A percentile compares a stretch with the other conserved stretches of the same genome.
Conservation (phyloP, 495 filamentous ascomycete genomes). For the Aspergillus saccharolyticus region DNA sequence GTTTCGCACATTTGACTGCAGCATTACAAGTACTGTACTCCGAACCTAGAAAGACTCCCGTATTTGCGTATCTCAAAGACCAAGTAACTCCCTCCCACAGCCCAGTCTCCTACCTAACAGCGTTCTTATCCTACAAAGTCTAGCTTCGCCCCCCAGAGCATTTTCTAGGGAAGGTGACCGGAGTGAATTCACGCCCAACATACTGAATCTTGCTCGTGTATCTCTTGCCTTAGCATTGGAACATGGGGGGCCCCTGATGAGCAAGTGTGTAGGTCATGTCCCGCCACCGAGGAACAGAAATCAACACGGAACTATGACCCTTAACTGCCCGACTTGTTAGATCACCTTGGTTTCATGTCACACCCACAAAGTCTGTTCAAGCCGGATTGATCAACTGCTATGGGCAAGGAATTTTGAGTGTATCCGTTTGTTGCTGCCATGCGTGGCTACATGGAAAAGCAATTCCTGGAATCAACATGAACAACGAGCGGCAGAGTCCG, state of each 20-base stretch:
- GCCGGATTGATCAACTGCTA: background rate
- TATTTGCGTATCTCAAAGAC: too few relatives aligned
- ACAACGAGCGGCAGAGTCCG: background rate
- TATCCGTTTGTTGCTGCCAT: background rate
- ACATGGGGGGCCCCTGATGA: background rate
- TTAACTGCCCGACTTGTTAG: background rate
- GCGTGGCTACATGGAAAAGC: background rate
- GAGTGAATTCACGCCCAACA: background rate
- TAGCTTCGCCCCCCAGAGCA: background rate
- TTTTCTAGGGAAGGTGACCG: background rate
- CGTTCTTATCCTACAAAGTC: background rate
- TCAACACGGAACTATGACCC: background rate
- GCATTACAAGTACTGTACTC: too few relatives aligned
- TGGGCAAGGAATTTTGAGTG: background rate
- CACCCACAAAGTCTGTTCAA: too few relatives aligned
- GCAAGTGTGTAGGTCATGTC: background rate
- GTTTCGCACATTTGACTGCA: too few relatives aligned
- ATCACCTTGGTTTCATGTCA: background rate
- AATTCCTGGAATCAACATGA: background rate
- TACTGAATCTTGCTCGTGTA: background rate
- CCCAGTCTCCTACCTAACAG: too few relatives aligned
- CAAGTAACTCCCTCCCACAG: too few relatives aligned
- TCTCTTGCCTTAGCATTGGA: background rate
- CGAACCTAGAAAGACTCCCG: too few relatives aligned
- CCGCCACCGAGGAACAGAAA: too few relatives aligned